Base-by-base conservation (phyloP, 352 stramenopile genomes). In the Phytopythium delawarense region DNA sequence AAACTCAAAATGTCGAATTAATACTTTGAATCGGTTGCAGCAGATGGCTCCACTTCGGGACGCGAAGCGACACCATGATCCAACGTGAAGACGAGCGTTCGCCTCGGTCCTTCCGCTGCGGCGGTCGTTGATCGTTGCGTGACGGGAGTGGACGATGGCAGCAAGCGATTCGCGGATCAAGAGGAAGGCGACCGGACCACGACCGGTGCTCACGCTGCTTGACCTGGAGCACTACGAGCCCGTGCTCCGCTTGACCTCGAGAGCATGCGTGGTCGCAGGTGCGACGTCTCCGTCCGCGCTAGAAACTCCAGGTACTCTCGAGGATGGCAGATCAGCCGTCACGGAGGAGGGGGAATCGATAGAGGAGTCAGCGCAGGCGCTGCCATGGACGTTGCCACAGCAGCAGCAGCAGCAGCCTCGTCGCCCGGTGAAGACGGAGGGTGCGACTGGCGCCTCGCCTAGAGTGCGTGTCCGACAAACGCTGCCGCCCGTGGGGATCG, bases 201-300 rank as follows among this genome's bases (percentile, higher is more conserved):
- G 67, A 8, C 73, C 85, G 42, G 65, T 76, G 9, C 85, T 90
- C 40, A 63, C 76, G 34, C 62, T 92, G 52, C 79, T 82, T 2
- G 71, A 72, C 61, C 72, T 92, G 51, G 74, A 89, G 35, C 75
- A 86, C 57, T 89, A 88, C 42, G 75, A 87, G 58, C 78, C 84
- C 1, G 79, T 93, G 52, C 61, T 84, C 48, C 53, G 62, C 50
- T 70, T 67, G 39, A 75, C 76, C 5, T 67, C 71, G 13, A 70
- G 68, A 45, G 66, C 63, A 16, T 75, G 79, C 52, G 69, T 75
- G 65, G 53, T 72, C 23, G 56, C 56, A 2, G 40, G 59, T 16
- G 68, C 7, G 16, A 2, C 0, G 1, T 25, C 54, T 32, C 37
- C 37, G 4, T 34, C 42, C 7, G 18, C 42, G 21, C 7, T 20